Evolutionary conservation across 2,329 filamentous ascomycete genomes (phyloP), one percentile per base, ranked within the genome.

Genomic region (Albophoma yamanashiensis): DNA sequence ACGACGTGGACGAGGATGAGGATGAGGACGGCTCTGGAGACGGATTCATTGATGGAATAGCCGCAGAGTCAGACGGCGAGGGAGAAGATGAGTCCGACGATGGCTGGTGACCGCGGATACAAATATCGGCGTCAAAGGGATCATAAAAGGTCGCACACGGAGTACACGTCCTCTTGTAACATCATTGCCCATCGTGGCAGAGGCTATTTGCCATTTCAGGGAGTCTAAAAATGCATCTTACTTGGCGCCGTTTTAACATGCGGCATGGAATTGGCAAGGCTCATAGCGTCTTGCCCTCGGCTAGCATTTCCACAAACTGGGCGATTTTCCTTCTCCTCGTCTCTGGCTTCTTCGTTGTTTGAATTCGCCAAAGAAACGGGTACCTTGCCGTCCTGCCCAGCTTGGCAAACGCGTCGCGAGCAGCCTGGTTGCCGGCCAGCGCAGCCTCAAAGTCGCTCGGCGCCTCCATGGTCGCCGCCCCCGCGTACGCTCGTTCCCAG

Each of bases 401-500:
- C 2, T 63, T 64, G 4, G 76, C 72, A 62, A 80, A 83, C 40
- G 73, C 75, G 1, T 62, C 64, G 0, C 60, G 63, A 20, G 71
- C 71, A 0, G 76, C 77, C 1, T 67, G 63, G n/a, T 73, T 71
- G 6, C 25, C 66, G 2, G 70, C 67, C 55, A 85, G 62, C 14
- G 76, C 78, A 0, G 53, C 67, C 45, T 73, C 70, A 58, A 87
- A 79, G 63, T 85, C 82, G 0, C 70, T 66, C 0, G 82, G 81
- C 2, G 79, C 74, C 20, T 72, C 67, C 3, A 79, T 79, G 17
- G 69, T 74, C 57, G 78, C 78, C 4, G 78, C 71, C 0, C 79
- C 78, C 5, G 77, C 76, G 63, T 86, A 86, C 2, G 84, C 83
- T 34, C 75, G 73, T 1, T 79, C 79, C 83, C 83, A 86, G 1